These are phyloP conservation scores for Carex scoparia DNA, from an alignment of 176 grass and related monocot genomes.

Conservation along the genomic window DNA sequence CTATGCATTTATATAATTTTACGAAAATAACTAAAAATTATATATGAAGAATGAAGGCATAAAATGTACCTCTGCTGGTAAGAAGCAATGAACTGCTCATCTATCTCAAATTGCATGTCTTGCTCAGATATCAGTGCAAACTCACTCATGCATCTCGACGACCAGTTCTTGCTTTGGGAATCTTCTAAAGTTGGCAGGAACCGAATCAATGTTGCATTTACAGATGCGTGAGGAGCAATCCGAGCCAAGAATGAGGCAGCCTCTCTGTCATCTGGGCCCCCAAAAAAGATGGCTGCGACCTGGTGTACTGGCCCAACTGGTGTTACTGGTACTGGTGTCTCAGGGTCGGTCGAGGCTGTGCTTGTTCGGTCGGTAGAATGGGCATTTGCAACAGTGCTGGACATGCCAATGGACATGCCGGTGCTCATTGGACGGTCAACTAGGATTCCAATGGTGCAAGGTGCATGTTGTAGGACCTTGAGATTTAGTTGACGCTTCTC, in stretches of 20 bases:
- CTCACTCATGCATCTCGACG: slow-evolving; percentile 23
- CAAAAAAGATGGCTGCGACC: slow-evolving; percentile 56
- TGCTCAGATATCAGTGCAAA: not conserved
- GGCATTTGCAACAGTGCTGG: too few relatives aligned
- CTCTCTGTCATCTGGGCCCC: slow-evolving; percentile 61
- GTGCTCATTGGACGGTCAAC: slow-evolving; percentile 37
- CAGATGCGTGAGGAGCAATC: slow-evolving; percentile 27
- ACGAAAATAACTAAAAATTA: not conserved
- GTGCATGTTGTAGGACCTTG: slow-evolving; percentile 34
- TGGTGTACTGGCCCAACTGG: not conserved
- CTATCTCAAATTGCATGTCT: slow-evolving; percentile 28
- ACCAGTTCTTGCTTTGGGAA: slow-evolving; percentile 7
- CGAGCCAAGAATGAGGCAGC: slow-evolving; percentile 41
- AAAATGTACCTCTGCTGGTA: slow-evolving; percentile 26
- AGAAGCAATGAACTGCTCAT: slow-evolving; percentile 50
- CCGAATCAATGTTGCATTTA: slow-evolving; percentile 36
- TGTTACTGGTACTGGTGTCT: not conserved
- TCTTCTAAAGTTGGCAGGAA: slow-evolving; percentile 25
- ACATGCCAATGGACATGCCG: not conserved
- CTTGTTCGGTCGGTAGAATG: not conserved
- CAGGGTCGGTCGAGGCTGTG: not conserved
- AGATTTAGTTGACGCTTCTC: slow-evolving; percentile 38
- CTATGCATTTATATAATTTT: not conserved
- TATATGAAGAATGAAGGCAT: not conserved
- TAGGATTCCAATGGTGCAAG: slow-evolving; percentile 64